Base-by-base conservation (phyloP, 139 green algal species). In the Volvox reticuliferus region DNA sequence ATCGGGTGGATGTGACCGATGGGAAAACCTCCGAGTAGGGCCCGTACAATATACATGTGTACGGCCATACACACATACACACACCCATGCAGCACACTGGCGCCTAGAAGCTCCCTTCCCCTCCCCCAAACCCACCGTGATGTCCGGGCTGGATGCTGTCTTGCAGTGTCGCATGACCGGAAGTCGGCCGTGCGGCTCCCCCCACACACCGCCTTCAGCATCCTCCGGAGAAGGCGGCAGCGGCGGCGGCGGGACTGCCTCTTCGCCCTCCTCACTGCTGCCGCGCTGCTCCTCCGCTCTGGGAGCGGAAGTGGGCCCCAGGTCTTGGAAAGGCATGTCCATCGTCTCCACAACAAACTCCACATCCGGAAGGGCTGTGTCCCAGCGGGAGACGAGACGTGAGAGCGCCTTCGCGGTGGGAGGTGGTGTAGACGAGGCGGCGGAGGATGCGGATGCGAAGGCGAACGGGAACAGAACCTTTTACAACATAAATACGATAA, bases 291-390 rank as follows among this genome's bases (percentile, higher is more conserved):
- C 6, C 65, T 55, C 44, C 5, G 44, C 44, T 9, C 44, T 9
- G 44, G 44, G 44, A 55, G 44, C 44, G 5, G 44, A 55, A 5
- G 44, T 55, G 44, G 44, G 13, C 65, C 16, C 36, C 65, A 89
- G 36, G 84, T 89, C 84, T 35, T 80, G 67, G 84, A 18, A 78
- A 2, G 86, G 86, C 36, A 35, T 32, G 73, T 92, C 91, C 32
- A 61, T 32, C 28, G 91, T 90, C n/a, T 79, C 80, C 1, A 93
- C 22, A 9, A 90, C 73, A 26, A 93, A 89, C 91, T 93, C 91
- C 26, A 88, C 78, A 37, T 93, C 91, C 9, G 91, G 91, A 12
- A 93, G 65, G 13, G 79, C 33, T 1, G 50, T 0, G 50, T 86
- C 86, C 84, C 84, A 89, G 26, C 84, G 84, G 22, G 35, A 18